These are phyloP conservation scores for Penicillium sp. DNA, from an alignment of 2,329 filamentous ascomycete species.

Conservation along the genomic window DNA sequence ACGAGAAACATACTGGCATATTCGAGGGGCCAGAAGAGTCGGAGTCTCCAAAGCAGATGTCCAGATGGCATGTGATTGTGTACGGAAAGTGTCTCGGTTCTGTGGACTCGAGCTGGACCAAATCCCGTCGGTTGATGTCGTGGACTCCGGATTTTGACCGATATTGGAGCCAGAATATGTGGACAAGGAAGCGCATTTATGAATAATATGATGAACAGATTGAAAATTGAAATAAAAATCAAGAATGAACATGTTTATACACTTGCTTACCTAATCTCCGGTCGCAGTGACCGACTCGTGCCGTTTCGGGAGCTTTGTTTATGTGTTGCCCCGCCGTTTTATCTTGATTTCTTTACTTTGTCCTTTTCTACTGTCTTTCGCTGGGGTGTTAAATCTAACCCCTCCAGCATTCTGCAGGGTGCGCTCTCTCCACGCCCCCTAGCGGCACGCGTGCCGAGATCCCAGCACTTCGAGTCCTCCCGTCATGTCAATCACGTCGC, in stretches of 20 bases:
- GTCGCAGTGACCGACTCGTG: constrained; percentile 17
- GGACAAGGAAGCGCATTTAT: background rate
- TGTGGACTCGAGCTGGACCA: constrained; percentile 10
- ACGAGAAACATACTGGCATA: constrained; percentile 41
- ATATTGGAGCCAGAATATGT: background rate
- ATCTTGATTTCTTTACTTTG: background rate
- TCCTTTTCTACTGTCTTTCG: background rate
- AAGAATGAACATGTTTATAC: background rate
- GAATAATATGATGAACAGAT: too few species aligned
- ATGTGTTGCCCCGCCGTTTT: constrained; percentile 23
- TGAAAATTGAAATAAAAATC: background rate
- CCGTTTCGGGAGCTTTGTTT: constrained; percentile 42
- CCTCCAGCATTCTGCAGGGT: constrained; percentile 19
- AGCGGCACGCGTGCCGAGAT: constrained; percentile 25
- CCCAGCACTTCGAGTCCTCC: constrained; percentile 13
- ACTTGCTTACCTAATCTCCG: constrained; percentile 10
- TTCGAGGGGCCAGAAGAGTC: constrained; percentile 39
- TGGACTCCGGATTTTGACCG: background rate
- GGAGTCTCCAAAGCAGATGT: constrained; percentile 36
- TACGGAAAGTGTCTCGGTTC: constrained; percentile 10
- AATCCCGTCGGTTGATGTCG: background rate
- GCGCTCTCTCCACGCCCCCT: constrained; percentile 20
- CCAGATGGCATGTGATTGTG: constrained; percentile 25
- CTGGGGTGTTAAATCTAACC: background rate
- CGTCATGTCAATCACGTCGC: constrained; percentile 34